Conservation (phyloP, 2,329 filamentous ascomycete species). For the Aspergillus spinulosporus region DNA sequence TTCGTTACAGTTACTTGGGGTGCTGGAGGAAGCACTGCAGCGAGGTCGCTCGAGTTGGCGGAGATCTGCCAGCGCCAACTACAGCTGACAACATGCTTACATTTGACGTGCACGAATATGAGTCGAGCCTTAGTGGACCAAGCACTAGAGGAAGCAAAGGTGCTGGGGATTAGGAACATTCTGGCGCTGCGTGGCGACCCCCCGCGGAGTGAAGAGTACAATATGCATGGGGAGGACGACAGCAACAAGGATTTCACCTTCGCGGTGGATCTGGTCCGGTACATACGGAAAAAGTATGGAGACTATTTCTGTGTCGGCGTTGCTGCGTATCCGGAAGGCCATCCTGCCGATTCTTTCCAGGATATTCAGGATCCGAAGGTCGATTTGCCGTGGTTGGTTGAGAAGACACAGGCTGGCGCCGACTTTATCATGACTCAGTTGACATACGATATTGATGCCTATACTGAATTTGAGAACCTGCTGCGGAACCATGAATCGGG, state of each 20-base stretch:
- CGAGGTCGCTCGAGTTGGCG: constrained; percentile 88
- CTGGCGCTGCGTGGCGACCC: constrained; percentile 89
- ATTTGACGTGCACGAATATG: constrained; percentile 98
- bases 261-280: constrained; percentile 83
- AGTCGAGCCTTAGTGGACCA: constrained; percentile 80
- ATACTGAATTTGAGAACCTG: constrained; percentile 73
- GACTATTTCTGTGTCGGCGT: constrained; percentile 97
- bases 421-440: constrained; percentile 99
- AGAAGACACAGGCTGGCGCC: constrained; percentile 87
- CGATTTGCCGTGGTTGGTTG: constrained; percentile 83
- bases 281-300: constrained; percentile 81
- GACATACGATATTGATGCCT: constrained; percentile 87
- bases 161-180: constrained; percentile 88
- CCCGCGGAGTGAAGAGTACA: constrained; percentile 84
- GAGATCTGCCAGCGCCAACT: constrained; percentile 93
- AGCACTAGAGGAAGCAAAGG: constrained; percentile 86
- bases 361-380: constrained; percentile 65
- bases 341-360: constrained; percentile 86
- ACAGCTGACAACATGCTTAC: constrained; percentile 89
- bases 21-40: constrained; percentile 86
- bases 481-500: constrained; percentile 80
- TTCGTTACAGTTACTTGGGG: constrained; percentile 99
- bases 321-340: constrained; percentile 91
- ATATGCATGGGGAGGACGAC: constrained; percentile 60
- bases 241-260: constrained; percentile 79